Evolutionary conservation across 2,329 filamentous ascomycete species (phyloP), one percentile per base, ranked within the genome.

Genomic region (Aspergillus calidoustus): DNA sequence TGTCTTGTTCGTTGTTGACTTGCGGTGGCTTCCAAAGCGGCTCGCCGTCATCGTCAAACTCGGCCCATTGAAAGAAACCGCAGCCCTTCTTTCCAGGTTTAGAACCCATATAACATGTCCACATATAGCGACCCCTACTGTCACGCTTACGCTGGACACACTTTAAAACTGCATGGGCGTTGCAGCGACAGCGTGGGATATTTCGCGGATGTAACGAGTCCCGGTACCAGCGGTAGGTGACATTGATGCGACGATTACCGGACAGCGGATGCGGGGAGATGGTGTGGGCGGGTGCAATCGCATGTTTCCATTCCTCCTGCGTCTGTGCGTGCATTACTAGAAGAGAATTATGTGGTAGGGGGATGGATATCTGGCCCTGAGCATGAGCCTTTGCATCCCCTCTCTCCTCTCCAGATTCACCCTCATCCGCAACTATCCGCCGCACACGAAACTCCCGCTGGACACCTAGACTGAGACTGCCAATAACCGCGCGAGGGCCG

Each of bases 231-330:
- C 95, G 88, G 76, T 97, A 99, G 0, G 95, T 99, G 73, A 99
- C 86, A 73, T 98, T 98, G 69, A 99, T 93, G 46, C 95, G 85
- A 65, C 87, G 89, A 68, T 88, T 93, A 0, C 89, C 90, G 0
- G 93, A 86, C 1, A 97, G 74, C 0, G 93, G 92, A 74, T 99
- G 95, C 1, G 92, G 92, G 64, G 93, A 90, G 61, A 98, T 91
- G 4, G 89, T 87, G 53, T 84, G 82, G 0, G 91, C 89, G 0
- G 93, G 91, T 0, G 88, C 83, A 48, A 99, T 91, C 67, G 87
- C 86, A 76, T 99, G 95, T 76, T 97, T 98, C 93, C 93, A 98
- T 72, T 91, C 89, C 73, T 98, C 94, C 73, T 98, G 94, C 92
- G 97, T 98, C 73, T 96, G 92, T 0, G 94, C 93, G 72, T 98